phyloP scores from a whole-genome alignment of 177 flowering plant species.

The Tripterygium wilfordii region DNA sequence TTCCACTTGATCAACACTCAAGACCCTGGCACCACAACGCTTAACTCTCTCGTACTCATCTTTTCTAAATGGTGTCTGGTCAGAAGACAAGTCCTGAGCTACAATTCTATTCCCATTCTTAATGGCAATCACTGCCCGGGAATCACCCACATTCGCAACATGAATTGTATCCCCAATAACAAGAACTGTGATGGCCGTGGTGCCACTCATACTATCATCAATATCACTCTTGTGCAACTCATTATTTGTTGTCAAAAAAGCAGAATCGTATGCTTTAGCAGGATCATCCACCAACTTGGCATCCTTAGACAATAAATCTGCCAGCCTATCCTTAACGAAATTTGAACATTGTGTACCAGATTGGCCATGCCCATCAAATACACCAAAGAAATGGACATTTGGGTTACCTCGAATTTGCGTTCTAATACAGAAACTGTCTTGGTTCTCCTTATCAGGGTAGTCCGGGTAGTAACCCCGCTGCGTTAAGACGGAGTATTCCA shows the following conservation, averaged over 20 bases:
- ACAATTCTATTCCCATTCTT: conserved; percentile 47
- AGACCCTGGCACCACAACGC: conserved; percentile 87
- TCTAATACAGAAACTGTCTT: conserved; percentile 75
- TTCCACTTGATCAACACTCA: conserved; percentile 92
- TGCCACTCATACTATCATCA: conserved; percentile 96
- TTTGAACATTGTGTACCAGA: conserved; percentile 77
- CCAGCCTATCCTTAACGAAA: conserved; percentile 69
- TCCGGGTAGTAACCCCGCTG: conserved; percentile 92
- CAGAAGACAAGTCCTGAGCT: conserved; percentile 71
- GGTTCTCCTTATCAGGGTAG: conserved; percentile 81
- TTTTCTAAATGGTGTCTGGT: conserved; percentile 88
- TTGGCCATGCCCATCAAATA: conserved; percentile 96
- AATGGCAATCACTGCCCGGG: conserved; percentile 81
- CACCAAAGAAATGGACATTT: conserved; percentile 91
- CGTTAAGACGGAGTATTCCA: conserved; percentile 62
- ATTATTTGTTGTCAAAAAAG: conserved; percentile 51
- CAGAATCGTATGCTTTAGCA: conserved; percentile 57
- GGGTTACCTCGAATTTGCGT: conserved; percentile 79
- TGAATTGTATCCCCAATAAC: conserved; percentile 63
- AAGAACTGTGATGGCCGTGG: conserved; percentile 90
- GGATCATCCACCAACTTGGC: conserved; percentile 66
- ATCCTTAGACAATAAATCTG: conserved; percentile 53
- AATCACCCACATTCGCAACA: conserved; percentile 98
- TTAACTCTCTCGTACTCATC: conserved; percentile 93
- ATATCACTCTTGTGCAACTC: conserved; percentile 74